Percentiles rank a stretch among this genome's conserved stretches.
Conservation (phyloP, 2,329 filamentous ascomycete genomes). For the Clarireedia homoeocarpa region DNA sequence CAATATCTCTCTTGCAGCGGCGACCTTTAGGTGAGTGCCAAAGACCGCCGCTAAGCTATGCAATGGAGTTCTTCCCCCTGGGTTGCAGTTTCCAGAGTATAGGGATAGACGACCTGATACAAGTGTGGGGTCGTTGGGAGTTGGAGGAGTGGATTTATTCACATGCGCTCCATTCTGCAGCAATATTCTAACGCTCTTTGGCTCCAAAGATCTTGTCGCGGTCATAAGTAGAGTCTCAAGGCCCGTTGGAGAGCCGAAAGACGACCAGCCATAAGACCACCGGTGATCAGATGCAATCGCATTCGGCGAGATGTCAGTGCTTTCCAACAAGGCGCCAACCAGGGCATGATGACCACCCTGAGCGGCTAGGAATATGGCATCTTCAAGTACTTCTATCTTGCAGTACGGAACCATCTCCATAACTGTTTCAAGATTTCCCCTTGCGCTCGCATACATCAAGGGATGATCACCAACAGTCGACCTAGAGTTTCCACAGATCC, state of each 20-base stretch:
- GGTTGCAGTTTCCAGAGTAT: too few relatives aligned
- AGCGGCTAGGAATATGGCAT: neutral
- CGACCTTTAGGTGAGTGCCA: too few relatives aligned
- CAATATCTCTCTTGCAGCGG: neutral
- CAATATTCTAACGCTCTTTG: neutral
- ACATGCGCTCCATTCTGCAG: neutral
- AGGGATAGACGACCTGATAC: too few relatives aligned
- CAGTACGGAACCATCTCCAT: conserved; percentile 8
- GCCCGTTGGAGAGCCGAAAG: too few relatives aligned
- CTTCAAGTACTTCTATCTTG: neutral
- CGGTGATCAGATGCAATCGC: neutral
- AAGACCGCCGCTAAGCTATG: neutral
- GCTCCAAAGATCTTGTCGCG: neutral
- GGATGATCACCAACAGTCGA: conserved; percentile 21
- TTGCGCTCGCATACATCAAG: conserved; percentile 28
- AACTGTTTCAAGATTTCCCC: conserved; percentile 20
- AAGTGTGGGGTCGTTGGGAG: neutral
- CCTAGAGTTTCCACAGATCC: neutral
- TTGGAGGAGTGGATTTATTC: too few relatives aligned
- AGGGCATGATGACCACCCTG: neutral
- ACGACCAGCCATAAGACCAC: accelerated
- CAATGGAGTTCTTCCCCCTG: neutral
- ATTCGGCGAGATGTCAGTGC: neutral
- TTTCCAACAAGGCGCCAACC: neutral
- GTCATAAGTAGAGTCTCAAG: neutral